phyloP scores from a whole-genome alignment of 352 stramenopile species.

The Pythium aquatile region DNA sequence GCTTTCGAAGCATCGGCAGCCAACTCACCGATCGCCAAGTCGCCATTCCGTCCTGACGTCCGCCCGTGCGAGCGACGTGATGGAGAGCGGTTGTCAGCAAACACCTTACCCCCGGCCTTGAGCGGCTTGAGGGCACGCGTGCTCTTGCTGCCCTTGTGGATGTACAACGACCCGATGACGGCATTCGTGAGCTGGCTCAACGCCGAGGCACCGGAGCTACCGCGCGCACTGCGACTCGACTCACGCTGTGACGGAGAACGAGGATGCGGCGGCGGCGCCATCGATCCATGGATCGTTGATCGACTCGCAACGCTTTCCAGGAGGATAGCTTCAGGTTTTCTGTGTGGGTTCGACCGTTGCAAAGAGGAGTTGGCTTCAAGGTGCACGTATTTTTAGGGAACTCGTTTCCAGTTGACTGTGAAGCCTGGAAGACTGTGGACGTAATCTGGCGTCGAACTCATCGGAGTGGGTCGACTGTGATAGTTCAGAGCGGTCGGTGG shows the following conservation, averaged over 20 bases:
- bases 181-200: conserved; percentile 16
- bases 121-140: not conserved
- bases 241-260: not conserved
- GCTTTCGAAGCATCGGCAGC: not conserved
- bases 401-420: no score
- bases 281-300: not conserved
- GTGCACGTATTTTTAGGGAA: not conserved
- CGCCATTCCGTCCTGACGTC: conserved; percentile 16
- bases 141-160: conserved; percentile 15
- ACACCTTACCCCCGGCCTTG: conserved; percentile 16
- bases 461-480: not conserved
- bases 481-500: not conserved
- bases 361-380: not conserved
- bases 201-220: conserved; percentile 6
- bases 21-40: not conserved
- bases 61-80: conserved; percentile 19
- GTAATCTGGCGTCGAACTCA: not conserved
- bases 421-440: no score
- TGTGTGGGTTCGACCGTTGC: not conserved
- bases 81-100: conserved; percentile 13
- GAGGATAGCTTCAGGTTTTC: not conserved
- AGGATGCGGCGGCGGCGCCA: conserved; percentile 7
- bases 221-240: conserved; percentile 2
- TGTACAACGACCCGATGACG: conserved; percentile 13
- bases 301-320: not conserved